Percentiles rank a stretch among this genome's conserved stretches.
These are phyloP conservation scores for Trichophyton rubrum DNA, from an alignment of 2,329 filamentous ascomycete genomes.

Conservation along the genomic window DNA sequence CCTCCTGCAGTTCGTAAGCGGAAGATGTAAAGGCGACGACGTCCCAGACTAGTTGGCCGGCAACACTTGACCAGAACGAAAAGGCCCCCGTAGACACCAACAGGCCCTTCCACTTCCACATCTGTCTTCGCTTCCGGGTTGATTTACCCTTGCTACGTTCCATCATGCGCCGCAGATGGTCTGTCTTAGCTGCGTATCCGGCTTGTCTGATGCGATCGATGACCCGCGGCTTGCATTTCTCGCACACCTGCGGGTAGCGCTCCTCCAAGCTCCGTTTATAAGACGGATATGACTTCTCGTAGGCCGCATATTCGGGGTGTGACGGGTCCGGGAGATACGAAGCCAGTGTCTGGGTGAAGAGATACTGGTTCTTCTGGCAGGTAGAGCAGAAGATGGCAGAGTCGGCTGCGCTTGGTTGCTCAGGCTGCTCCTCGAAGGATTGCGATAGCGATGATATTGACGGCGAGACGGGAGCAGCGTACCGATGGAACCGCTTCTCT, in stretches of 20 bases:
- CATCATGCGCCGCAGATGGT: slow-evolving; percentile 63
- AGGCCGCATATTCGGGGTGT: slow-evolving; percentile 56
- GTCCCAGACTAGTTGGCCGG: slow-evolving; percentile 34
- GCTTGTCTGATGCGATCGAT: slow-evolving; percentile 56
- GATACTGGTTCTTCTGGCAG: slow-evolving; percentile 79
- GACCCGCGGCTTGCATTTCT: slow-evolving; percentile 63
- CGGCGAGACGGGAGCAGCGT: slow-evolving; percentile 31
- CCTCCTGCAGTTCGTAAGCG: slow-evolving; percentile 1
- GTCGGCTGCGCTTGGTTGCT: slow-evolving; percentile 21
- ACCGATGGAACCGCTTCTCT: slow-evolving; percentile 34
- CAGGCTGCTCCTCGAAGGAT: slow-evolving; percentile 34
- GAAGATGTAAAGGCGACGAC: slow-evolving; percentile 19
- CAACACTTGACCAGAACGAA: slow-evolving; percentile 32
- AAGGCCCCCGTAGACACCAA: slow-evolving; percentile 33
- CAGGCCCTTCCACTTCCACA: slow-evolving; percentile 34
- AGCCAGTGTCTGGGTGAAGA: slow-evolving; percentile 62
- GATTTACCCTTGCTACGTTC: slow-evolving; percentile 42
- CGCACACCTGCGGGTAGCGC: slow-evolving; percentile 81
- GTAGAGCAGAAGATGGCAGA: slow-evolving; percentile 53
- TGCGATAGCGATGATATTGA: slow-evolving; percentile 8
- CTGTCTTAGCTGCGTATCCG: slow-evolving; percentile 72
- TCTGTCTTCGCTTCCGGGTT: slow-evolving; percentile 21
- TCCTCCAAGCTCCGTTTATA: slow-evolving; percentile 64
- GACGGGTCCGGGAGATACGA: slow-evolving; percentile 59
- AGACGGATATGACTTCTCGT: slow-evolving; percentile 55